phyloP scores from a whole-genome alignment of 2,329 filamentous ascomycete species.

The Colletotrichum viniferum region DNA sequence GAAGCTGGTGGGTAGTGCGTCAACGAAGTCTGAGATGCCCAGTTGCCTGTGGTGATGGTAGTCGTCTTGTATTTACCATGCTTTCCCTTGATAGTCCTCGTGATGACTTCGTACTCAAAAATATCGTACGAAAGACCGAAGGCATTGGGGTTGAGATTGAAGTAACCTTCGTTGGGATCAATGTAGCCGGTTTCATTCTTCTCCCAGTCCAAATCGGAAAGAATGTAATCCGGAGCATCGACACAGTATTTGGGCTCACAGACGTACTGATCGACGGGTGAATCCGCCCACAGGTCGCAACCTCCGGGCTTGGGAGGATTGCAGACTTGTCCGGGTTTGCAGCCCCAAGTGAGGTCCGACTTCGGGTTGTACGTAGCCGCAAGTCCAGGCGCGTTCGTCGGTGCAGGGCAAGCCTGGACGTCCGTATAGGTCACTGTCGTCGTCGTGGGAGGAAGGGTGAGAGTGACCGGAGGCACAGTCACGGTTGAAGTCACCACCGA shows the following conservation, averaged over 20 bases:
- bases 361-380: constrained; percentile 31
- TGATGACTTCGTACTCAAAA: constrained; percentile 51
- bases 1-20: constrained; percentile 39
- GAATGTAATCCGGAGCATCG: constrained; percentile 41
- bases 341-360: constrained; percentile 54
- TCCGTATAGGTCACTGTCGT: constrained; percentile 31
- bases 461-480: constrained; percentile 29
- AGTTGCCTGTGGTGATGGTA: constrained; percentile 60
- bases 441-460: constrained; percentile 31
- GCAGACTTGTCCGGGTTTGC: too few relatives aligned
- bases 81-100: constrained; percentile 34
- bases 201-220: constrained; percentile 55
- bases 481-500: constrained; percentile 21
- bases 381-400: constrained; percentile 38
- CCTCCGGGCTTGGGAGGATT: constrained; percentile 50
- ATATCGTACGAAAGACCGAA: constrained; percentile 70
- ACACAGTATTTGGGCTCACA: constrained; percentile 53
- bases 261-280: constrained; percentile 49
- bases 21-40: constrained; percentile 55
- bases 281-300: constrained; percentile 56
- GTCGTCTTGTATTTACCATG: constrained; percentile 35
- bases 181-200: constrained; percentile 53
- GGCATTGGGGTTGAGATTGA: constrained; percentile 64
- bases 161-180: constrained; percentile 61
- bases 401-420: constrained; percentile 45